These are phyloP conservation scores for Nigrospora osmanthi DNA, from an alignment of 2,329 filamentous ascomycete genomes.

Conservation along the genomic window DNA sequence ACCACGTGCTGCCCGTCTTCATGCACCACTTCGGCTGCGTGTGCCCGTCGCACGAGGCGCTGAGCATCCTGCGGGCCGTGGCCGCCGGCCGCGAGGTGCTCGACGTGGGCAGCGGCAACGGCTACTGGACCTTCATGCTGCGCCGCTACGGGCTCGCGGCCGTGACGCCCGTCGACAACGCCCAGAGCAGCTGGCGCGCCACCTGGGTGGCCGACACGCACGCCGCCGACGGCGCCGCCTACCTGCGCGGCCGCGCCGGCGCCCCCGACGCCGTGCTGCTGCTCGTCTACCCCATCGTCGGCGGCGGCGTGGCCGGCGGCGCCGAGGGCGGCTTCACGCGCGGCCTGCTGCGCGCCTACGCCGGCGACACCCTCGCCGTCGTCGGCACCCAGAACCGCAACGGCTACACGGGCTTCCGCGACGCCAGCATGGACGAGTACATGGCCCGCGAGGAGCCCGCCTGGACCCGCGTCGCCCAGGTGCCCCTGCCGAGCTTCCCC, in stretches of 20 bases:
- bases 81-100: constrained; percentile 46
- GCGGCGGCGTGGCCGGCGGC: constrained; percentile 54
- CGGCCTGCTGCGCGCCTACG: constrained; percentile 51
- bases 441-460: constrained; percentile 47
- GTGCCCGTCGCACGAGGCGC: constrained; percentile 58
- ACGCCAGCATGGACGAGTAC: constrained; percentile 58
- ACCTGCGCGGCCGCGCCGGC: constrained; percentile 39
- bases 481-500: constrained; percentile 66
- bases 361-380: constrained; percentile 58
- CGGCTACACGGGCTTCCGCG: constrained; percentile 63
- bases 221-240: constrained; percentile 51
- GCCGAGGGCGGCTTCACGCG: constrained; percentile 58
- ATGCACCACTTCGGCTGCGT: constrained; percentile 77
- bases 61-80: constrained; percentile 51
- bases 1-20: constrained; percentile 63
- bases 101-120: constrained; percentile 65
- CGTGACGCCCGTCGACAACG: constrained; percentile 58
- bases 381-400: constrained; percentile 69
- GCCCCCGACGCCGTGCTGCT: constrained; percentile 53
- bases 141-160: constrained; percentile 42
- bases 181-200: constrained; percentile 59
- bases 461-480: constrained; percentile 54
- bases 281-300: constrained; percentile 67
- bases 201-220: constrained; percentile 62
- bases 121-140: constrained; percentile 70